Conservation (phyloP, 352 stramenopile genomes). For the Phytopythium aichiense region DNA sequence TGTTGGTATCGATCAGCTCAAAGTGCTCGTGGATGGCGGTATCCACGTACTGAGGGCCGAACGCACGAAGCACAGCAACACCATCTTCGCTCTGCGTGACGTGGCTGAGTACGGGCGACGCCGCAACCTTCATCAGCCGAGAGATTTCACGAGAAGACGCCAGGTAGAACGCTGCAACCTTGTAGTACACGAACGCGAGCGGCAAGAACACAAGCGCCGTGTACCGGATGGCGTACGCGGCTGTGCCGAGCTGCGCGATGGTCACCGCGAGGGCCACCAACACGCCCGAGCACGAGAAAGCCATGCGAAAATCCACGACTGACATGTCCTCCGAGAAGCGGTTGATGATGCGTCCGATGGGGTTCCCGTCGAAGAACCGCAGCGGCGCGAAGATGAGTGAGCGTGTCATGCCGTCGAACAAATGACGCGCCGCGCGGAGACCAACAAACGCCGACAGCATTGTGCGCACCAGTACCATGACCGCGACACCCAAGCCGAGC, state of each 20-base stretch:
- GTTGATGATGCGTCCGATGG: constrained; percentile 80
- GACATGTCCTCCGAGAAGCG: constrained; percentile 85
- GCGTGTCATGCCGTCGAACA: constrained; percentile 77
- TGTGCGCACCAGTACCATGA: constrained; percentile 27
- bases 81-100: constrained; percentile 34
- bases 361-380: constrained; percentile 88
- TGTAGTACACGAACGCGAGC: constrained; percentile 62
- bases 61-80: constrained; percentile 34
- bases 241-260: constrained; percentile 54
- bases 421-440: constrained; percentile 21
- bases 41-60: constrained; percentile 19
- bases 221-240: constrained; percentile 60
- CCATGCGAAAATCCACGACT: constrained; percentile 65
- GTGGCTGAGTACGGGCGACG: constrained; percentile 30
- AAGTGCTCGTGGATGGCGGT: constrained; percentile 19
- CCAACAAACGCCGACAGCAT: constrained; percentile 18
- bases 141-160: constrained; percentile 13
- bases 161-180: constrained; percentile 14
- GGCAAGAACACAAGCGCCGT: constrained; percentile 63
- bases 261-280: constrained; percentile 48
- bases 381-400: constrained; percentile 80
- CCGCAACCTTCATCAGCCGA: constrained; percentile 15
- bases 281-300: constrained; percentile 14
- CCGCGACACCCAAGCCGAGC: constrained; percentile 7
- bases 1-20: constrained; percentile 16